phyloP scores from a whole-genome alignment of 768 basidiomycete species.

The Phlebiopsis flavidoalba region DNA sequence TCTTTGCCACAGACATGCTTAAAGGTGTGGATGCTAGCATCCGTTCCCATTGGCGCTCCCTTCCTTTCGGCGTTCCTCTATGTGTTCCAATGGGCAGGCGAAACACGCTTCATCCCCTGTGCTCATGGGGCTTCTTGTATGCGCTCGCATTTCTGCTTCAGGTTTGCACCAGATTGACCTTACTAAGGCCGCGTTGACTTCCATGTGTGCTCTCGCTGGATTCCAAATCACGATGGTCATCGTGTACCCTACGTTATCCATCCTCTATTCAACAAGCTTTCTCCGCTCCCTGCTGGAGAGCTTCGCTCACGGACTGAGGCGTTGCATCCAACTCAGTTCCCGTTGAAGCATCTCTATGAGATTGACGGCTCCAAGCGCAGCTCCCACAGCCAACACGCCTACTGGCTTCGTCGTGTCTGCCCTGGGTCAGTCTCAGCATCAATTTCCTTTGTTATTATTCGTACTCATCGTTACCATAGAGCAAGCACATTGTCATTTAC shows the following conservation, averaged over 20 bases:
- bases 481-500: constrained; percentile 94
- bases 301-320: constrained; percentile 72
- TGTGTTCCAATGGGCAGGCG: constrained; percentile 91
- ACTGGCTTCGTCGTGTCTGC: constrained; percentile 99
- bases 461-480: constrained; percentile 33
- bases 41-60: constrained; percentile 71
- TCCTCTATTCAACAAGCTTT: constrained; percentile 96
- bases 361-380: constrained; percentile 96
- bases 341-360: constrained; percentile 90
- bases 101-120: constrained; percentile 89
- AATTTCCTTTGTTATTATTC: neutral
- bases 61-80: constrained; percentile 84
- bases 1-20: constrained; percentile 76
- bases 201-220: constrained; percentile 39
- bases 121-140: constrained; percentile 85
- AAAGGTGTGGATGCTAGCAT: constrained; percentile 73
- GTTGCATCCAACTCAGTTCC: constrained; percentile 88
- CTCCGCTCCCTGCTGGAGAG: constrained; percentile 74
- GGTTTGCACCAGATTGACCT: no score
- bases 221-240: constrained; percentile 86
- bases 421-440: constrained; percentile 56
- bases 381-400: constrained; percentile 91
- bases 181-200: neutral
- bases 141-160: constrained; percentile 22
- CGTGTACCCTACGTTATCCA: constrained; percentile 86